Percentiles rank a stretch among this genome's conserved stretches.
phyloP scores from a whole-genome alignment of 2,329 filamentous ascomycete species.

The Talaromyces amestolkiae region DNA sequence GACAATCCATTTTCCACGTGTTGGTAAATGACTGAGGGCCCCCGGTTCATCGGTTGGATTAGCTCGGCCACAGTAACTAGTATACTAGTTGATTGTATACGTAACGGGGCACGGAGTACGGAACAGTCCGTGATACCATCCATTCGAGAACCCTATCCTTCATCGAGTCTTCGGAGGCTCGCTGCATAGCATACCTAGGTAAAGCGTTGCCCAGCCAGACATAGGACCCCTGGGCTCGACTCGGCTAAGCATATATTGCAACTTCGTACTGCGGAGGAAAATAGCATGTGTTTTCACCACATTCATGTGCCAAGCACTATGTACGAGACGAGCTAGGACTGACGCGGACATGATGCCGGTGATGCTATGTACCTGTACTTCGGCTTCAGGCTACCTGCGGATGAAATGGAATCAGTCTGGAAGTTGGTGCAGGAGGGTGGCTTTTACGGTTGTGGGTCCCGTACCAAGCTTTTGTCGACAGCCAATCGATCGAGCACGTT shows the following conservation, averaged over 20 bases:
- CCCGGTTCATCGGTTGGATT: not conserved
- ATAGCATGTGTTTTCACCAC: not conserved
- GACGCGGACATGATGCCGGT: not conserved
- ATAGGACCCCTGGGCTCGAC: not conserved
- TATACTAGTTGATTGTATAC: not conserved
- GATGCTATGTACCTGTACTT: constrained; percentile 4
- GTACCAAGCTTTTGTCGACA: constrained; percentile 21
- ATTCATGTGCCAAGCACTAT: not conserved
- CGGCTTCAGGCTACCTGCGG: not conserved
- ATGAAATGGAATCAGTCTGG: not conserved
- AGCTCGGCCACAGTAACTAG: not conserved
- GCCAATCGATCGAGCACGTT: constrained; percentile 28
- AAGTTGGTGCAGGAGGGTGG: not conserved
- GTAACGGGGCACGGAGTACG: not conserved
- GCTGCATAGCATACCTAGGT: no score
- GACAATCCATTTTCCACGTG: not conserved
- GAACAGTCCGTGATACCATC: not conserved
- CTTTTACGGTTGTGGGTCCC: constrained; percentile 5
- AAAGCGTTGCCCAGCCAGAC: not conserved
- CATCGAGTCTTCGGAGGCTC: not conserved
- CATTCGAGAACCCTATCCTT: not conserved
- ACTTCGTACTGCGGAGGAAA: not conserved
- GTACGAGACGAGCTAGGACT: constrained; percentile 1
- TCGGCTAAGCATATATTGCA: not conserved
- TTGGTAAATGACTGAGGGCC: not conserved